Percentiles rank a stretch among this genome's conserved stretches.
Evolutionary conservation across 441 rosid species (phyloP).

Genomic region (Biscutella auriculata): DNA sequence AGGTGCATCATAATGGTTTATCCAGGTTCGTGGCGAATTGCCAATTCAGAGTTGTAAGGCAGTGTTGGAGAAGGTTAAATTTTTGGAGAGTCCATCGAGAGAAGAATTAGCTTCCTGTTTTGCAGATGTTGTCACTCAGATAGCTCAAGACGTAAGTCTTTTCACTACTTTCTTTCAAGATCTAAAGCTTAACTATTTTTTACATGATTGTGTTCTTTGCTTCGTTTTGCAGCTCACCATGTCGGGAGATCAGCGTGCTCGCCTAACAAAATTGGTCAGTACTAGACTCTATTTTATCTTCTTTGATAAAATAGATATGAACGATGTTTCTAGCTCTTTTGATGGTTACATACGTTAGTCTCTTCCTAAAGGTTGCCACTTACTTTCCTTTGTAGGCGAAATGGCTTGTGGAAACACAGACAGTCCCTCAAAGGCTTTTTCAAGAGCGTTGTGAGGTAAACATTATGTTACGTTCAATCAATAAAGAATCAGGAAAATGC

Average conservation of each 20-base stretch:
- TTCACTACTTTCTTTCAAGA: not conserved
- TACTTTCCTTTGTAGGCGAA: conserved; percentile 61
- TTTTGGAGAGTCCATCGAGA: conserved; percentile 37
- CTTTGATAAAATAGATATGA: no score
- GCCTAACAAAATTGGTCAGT: conserved; percentile 88
- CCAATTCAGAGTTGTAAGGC: conserved; percentile 75
- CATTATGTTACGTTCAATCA: conserved; percentile 3
- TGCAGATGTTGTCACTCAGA: conserved; percentile 80
- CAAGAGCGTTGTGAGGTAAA: conserved; percentile 97
- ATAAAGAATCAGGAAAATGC: not conserved
- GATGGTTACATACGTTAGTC: not conserved
- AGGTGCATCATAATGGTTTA: conserved; percentile 16
- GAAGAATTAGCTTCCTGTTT: conserved; percentile 59
- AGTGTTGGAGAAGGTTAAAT: conserved; percentile 58
- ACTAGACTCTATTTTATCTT: not conserved
- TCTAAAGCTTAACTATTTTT: no score
- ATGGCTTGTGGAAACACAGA: conserved; percentile 82
- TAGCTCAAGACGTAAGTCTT: conserved; percentile 78
- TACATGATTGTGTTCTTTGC: not conserved
- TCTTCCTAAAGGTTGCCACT: no score
- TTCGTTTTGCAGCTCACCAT: conserved; percentile 63
- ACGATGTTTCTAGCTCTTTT: not conserved
- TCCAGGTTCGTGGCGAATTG: conserved; percentile 85
- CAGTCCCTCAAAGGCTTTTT: conserved; percentile 81
- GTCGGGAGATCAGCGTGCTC: conserved; percentile 78